phyloP scores from a whole-genome alignment of 805 yeast species.

The Blastobotrys terrestris region DNA sequence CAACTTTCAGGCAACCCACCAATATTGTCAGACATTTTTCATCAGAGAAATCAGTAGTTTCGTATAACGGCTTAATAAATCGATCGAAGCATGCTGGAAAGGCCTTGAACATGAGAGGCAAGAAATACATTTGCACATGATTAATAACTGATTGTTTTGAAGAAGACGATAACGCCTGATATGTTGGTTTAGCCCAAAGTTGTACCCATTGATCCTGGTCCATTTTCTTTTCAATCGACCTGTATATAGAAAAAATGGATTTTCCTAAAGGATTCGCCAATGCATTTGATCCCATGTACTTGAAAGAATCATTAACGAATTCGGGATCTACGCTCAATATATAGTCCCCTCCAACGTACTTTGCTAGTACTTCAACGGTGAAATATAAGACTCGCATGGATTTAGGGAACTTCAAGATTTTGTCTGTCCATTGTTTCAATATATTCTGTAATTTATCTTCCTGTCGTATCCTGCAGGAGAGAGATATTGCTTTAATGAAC shows the following conservation, averaged over 20 bases:
- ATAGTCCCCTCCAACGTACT: constrained; percentile 38
- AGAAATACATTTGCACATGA: constrained; percentile 51
- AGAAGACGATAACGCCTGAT: constrained; percentile 23
- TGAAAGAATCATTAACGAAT: constrained; percentile 44
- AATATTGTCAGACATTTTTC: constrained; percentile 39
- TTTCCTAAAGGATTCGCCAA: constrained; percentile 49
- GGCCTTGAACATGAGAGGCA: constrained; percentile 56
- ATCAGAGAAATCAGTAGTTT: constrained; percentile 10
- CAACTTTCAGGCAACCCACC: constrained; percentile 54
- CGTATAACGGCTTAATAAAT: constrained; percentile 32
- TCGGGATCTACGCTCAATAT: constrained; percentile 41
- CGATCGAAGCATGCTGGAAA: constrained; percentile 39
- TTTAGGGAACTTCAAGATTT: constrained; percentile 39
- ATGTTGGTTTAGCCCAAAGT: constrained; percentile 44
- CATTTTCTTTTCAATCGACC: constrained; percentile 3
- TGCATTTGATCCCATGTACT: constrained; percentile 49
- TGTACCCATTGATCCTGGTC: constrained; percentile 38
- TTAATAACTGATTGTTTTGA: constrained; percentile 35
- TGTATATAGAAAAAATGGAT: constrained; percentile 19
- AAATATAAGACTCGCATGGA: constrained; percentile 57
- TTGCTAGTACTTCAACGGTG: constrained; percentile 50
- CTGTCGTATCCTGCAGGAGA: not conserved
- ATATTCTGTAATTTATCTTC: constrained; percentile 25
- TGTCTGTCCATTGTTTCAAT: constrained; percentile 41
- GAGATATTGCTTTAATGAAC: constrained; percentile 28